phyloP scores from a whole-genome alignment of 768 basidiomycete species.

The Suillus placidus region DNA sequence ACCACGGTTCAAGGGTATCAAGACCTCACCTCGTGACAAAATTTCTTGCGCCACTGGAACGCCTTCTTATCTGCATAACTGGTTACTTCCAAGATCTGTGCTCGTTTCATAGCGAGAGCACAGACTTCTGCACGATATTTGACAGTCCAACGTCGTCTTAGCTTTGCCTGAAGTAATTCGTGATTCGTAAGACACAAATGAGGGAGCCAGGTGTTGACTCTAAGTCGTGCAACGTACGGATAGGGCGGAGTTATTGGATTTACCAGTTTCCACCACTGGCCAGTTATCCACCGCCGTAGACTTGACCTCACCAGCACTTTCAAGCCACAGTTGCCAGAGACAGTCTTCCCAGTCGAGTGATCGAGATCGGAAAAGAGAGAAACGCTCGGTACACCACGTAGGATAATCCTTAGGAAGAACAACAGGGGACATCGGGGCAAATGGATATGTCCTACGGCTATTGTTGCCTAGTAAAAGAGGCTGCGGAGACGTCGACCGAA shows the following conservation, averaged over 20 bases:
- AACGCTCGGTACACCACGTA: conserved; percentile 65
- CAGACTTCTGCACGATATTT: conserved; percentile 59
- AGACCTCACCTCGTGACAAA: conserved; percentile 50
- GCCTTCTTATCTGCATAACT: conserved; percentile 43
- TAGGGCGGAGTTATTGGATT: background rate
- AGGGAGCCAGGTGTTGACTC: background rate
- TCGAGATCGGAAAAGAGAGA: conserved; percentile 48
- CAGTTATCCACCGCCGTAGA: background rate
- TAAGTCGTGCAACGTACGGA: conserved; percentile 2
- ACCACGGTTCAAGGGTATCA: background rate
- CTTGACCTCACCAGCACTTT: conserved; percentile 46
- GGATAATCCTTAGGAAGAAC: conserved; percentile 46
- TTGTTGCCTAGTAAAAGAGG: conserved; percentile 34
- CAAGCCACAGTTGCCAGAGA: conserved; percentile 65
- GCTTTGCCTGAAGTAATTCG: conserved; percentile 36
- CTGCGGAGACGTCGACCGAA: conserved; percentile 13
- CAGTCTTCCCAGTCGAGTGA: conserved; percentile 63
- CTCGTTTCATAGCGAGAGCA: conserved; percentile 47
- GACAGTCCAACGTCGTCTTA: conserved; percentile 46
- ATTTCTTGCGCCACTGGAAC: conserved; percentile 57
- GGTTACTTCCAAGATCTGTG: conserved; percentile 34
- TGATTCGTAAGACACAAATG: background rate
- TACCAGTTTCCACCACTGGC: background rate
- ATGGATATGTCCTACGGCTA: conserved; percentile 39
- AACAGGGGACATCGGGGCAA: conserved; percentile 47